Conservation (phyloP, 345 rosid species). For the Populus nigra region DNA sequence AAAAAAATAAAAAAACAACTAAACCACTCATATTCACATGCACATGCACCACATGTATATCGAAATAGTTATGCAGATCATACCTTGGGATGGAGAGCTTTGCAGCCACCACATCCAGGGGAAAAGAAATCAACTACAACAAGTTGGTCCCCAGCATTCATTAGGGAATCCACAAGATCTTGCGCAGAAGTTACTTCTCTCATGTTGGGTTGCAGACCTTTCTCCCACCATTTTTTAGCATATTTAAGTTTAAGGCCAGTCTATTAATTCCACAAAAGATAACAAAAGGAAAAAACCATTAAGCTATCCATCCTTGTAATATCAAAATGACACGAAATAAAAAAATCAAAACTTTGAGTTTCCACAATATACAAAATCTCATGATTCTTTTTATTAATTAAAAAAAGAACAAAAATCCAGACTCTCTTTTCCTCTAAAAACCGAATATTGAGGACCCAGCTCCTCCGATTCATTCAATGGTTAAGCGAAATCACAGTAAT, state of each 20-base stretch:
- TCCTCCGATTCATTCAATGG: no score
- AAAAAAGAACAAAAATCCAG: background rate
- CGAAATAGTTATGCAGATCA: background rate
- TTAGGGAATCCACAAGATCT: slow-evolving; percentile 71
- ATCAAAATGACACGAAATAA: background rate
- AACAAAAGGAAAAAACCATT: background rate
- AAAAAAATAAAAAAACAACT: background rate
- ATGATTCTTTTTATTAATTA: background rate
- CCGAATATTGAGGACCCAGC: background rate
- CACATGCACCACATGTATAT: background rate
- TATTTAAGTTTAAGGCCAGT: slow-evolving; percentile 55
- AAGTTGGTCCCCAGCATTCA: slow-evolving; percentile 73
- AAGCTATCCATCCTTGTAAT: background rate
- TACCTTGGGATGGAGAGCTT: slow-evolving; percentile 95
- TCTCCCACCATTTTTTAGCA: slow-evolving; percentile 86
- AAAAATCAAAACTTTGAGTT: background rate
- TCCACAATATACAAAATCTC: background rate
- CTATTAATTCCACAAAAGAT: slow-evolving; percentile 21
- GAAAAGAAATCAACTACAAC: slow-evolving; percentile 89
- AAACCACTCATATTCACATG: background rate
- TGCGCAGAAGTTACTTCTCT: slow-evolving; percentile 79
- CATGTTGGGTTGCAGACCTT: slow-evolving; percentile 77
- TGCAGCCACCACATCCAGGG: slow-evolving; percentile 97
- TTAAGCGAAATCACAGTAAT: background rate
- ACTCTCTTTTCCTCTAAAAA: background rate